Evolutionary conservation across 352 stramenopile genomes (phyloP).

Genomic region (Phytopythium boreale): DNA sequence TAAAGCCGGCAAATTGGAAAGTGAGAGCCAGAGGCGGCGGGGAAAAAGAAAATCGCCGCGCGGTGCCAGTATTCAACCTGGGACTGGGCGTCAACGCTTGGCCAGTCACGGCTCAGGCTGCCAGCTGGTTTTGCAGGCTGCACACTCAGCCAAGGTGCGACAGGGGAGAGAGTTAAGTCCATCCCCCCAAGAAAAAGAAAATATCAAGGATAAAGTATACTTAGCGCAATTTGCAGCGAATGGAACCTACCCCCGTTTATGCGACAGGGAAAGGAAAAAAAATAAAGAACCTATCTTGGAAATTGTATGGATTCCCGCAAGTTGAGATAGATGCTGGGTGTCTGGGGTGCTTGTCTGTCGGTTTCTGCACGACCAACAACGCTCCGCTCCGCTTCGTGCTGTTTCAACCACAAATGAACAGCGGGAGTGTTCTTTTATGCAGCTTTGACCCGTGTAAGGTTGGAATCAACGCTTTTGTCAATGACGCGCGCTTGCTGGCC

Average conservation of each 20-base stretch:
- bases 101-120: background rate
- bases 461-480: no score
- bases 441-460: no score
- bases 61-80: conserved; percentile 1
- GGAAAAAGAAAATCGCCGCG: background rate
- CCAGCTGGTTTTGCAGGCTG: background rate
- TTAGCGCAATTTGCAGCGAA: background rate
- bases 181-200: conserved; percentile 10
- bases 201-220: conserved; percentile 9
- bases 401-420: background rate
- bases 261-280: background rate
- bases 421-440: no score
- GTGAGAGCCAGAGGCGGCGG: background rate
- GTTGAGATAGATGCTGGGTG: background rate
- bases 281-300: conserved; percentile 13
- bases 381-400: background rate
- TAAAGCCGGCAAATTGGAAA: conserved; percentile 7
- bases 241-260: background rate
- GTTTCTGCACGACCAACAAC: background rate
- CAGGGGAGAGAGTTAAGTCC: background rate
- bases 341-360: background rate
- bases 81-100: background rate
- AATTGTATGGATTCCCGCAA: background rate
- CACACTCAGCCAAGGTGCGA: background rate
- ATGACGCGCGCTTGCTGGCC: no score